Conservation (phyloP, 805 yeast genomes). For the Teunomyces stri region DNA sequence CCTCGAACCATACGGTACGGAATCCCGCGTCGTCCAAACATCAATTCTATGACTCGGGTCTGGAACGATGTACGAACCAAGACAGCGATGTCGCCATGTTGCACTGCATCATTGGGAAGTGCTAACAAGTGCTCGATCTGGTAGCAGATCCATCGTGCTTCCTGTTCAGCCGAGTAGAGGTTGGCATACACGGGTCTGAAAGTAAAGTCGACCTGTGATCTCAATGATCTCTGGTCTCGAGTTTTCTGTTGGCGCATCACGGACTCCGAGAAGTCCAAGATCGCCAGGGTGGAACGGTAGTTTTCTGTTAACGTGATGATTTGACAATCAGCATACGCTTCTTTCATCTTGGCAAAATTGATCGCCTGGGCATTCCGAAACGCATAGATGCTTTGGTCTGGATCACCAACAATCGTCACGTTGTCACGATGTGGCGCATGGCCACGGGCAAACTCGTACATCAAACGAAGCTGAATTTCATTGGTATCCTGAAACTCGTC, state of each 20-base stretch:
- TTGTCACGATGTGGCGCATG: slow-evolving; percentile 41
- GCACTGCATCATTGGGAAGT: slow-evolving; percentile 42
- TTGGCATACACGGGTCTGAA: slow-evolving; percentile 48
- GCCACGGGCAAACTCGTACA: slow-evolving; percentile 46
- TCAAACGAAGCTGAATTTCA: slow-evolving; percentile 66
- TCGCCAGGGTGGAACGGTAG: slow-evolving; percentile 74
- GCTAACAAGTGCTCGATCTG: slow-evolving; percentile 51
- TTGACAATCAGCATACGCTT: slow-evolving; percentile 24
- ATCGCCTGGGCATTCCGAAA: slow-evolving; percentile 76
- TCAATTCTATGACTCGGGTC: slow-evolving; percentile 63
- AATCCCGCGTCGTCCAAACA: slow-evolving; percentile 50
- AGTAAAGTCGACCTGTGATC: slow-evolving; percentile 43
- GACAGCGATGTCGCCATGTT: slow-evolving; percentile 65
- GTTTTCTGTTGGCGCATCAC: slow-evolving; percentile 61
- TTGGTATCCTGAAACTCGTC: slow-evolving; percentile 97
- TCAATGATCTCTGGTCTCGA: slow-evolving; percentile 42
- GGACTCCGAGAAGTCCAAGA: slow-evolving; percentile 61
- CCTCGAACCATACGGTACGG: slow-evolving; percentile 75
- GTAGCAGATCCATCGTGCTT: slow-evolving; percentile 56
- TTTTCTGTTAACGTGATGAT: slow-evolving; percentile 56
- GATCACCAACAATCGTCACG: slow-evolving; percentile 91
- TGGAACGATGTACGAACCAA: slow-evolving; percentile 64
- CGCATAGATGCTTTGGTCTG: slow-evolving; percentile 91
- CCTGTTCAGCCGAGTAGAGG: slow-evolving; percentile 44
- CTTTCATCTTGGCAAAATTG: slow-evolving; percentile 60